Evolutionary conservation across 768 basidiomycete species (phyloP).

Genomic region (Mycena galericulata): DNA sequence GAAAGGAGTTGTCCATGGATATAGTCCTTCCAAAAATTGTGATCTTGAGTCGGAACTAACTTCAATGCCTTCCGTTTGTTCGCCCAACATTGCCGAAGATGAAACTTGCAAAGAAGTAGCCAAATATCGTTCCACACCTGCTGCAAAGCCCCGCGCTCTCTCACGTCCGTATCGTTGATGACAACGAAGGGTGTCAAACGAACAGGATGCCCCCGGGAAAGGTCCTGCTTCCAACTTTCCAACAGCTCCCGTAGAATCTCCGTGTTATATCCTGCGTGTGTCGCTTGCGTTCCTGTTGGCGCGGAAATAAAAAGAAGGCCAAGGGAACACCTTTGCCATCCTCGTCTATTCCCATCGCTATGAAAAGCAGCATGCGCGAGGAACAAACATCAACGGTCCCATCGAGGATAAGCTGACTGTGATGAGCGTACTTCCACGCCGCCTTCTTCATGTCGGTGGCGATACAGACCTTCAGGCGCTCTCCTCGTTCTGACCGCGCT

Average conservation of each 20-base stretch:
- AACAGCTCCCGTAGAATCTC: background rate
- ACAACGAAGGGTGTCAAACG: background rate
- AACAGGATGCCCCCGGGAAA: background rate
- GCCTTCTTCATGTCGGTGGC: slow-evolving; percentile 42
- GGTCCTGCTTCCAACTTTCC: background rate
- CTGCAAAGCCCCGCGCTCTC: background rate
- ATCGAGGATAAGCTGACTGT: slow-evolving; percentile 37
- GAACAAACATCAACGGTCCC: slow-evolving; percentile 39
- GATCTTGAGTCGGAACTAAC: background rate
- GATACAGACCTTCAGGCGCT: slow-evolving; percentile 12
- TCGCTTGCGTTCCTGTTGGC: too few relatives aligned
- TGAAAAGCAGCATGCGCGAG: background rate
- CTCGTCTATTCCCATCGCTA: background rate
- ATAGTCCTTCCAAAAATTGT: slow-evolving; percentile 9
- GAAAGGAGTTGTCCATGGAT: slow-evolving; percentile 1
- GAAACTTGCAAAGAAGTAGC: background rate
- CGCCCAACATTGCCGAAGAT: background rate
- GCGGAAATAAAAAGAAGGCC: background rate
- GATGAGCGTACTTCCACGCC: slow-evolving; percentile 38
- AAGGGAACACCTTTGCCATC: background rate
- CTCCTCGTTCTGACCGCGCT: too few relatives aligned
- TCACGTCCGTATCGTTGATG: background rate
- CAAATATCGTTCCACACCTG: background rate
- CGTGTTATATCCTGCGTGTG: background rate
- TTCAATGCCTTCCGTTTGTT: slow-evolving; percentile 7